A percentile compares a stretch with the other conserved stretches of the same genome.
Conservation (phyloP, 257 asterid genomes). For the Ilex aquifolium region DNA sequence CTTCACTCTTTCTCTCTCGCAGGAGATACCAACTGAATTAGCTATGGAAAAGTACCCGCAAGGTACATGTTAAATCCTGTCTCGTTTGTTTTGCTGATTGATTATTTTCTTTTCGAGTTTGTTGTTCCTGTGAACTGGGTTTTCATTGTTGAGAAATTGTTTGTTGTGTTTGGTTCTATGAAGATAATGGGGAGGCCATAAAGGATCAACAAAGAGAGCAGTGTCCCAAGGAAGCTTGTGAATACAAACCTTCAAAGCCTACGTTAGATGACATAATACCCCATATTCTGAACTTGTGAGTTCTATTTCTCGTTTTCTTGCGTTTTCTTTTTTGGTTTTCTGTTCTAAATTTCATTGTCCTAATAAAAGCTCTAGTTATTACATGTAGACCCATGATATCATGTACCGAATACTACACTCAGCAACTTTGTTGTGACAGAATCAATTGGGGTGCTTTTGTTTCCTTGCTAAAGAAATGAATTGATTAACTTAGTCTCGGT, state of each 20-base stretch:
- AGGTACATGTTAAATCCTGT: constrained; percentile 20
- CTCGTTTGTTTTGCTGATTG: neutral
- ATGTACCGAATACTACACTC: too few relatives aligned
- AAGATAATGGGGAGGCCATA: constrained; percentile 23
- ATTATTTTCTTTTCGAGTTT: neutral
- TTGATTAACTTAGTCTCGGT: too few relatives aligned
- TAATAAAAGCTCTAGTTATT: too few relatives aligned
- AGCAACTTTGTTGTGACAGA: too few relatives aligned
- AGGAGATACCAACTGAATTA: constrained; percentile 5
- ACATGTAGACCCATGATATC: too few relatives aligned
- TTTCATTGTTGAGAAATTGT: neutral
- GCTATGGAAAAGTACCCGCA: constrained; percentile 36
- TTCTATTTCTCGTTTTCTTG: neutral
- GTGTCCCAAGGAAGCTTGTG: constrained; percentile 29
- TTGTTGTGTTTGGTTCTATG: constrained; percentile 1
- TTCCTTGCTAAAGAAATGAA: neutral
- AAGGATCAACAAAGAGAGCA: constrained; percentile 39
- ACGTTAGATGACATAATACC: constrained; percentile 49
- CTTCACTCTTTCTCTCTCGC: neutral
- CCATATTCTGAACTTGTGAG: constrained; percentile 70
- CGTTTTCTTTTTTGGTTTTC: neutral
- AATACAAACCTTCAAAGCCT: constrained; percentile 21
- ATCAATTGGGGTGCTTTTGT: too few relatives aligned
- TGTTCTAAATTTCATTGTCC: neutral
- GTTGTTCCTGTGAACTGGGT: neutral